Evolutionary conservation across 345 rosid species (phyloP).

Genomic region (Dimocarpus longan): DNA sequence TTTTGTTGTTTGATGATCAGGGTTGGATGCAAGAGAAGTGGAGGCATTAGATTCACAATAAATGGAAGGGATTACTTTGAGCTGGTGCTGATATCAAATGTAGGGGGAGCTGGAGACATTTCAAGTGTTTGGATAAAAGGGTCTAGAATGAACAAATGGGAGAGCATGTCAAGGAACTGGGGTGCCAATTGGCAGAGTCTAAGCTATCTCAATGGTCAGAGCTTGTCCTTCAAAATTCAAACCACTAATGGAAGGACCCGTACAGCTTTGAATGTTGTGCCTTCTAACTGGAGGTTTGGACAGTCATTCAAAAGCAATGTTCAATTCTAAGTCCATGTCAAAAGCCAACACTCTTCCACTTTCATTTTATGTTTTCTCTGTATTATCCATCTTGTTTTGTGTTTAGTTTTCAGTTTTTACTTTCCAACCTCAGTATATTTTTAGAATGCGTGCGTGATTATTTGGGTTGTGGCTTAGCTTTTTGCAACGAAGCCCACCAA

Average conservation of each 20-base stretch:
- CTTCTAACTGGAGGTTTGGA: constrained; percentile 67
- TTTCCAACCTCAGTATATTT: not conserved
- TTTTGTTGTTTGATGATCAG: constrained; percentile 28
- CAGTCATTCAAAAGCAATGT: constrained; percentile 63
- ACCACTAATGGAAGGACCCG: constrained; percentile 44
- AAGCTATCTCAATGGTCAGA: constrained; percentile 63
- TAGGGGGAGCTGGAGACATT: constrained; percentile 63
- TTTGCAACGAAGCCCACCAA: constrained; percentile 33
- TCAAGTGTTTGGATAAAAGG: constrained; percentile 60
- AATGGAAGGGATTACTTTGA: constrained; percentile 69
- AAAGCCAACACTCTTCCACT: not conserved
- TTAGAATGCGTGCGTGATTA: not conserved
- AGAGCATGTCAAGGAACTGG: constrained; percentile 71
- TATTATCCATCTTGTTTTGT: not conserved
- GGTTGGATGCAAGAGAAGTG: constrained; percentile 63
- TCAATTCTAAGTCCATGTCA: constrained; percentile 41
- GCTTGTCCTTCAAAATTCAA: constrained; percentile 60
- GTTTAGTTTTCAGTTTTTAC: not conserved
- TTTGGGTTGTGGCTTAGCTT: constrained; percentile 35
- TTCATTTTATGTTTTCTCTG: not conserved
- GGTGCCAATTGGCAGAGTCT: constrained; percentile 75
- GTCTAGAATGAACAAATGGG: constrained; percentile 53
- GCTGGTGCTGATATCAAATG: constrained; percentile 70
- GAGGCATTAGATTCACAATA: constrained; percentile 75
- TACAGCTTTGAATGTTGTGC: constrained; percentile 47